Conservation (phyloP, 306 rosid genomes). For the Mucuna pruriens region DNA sequence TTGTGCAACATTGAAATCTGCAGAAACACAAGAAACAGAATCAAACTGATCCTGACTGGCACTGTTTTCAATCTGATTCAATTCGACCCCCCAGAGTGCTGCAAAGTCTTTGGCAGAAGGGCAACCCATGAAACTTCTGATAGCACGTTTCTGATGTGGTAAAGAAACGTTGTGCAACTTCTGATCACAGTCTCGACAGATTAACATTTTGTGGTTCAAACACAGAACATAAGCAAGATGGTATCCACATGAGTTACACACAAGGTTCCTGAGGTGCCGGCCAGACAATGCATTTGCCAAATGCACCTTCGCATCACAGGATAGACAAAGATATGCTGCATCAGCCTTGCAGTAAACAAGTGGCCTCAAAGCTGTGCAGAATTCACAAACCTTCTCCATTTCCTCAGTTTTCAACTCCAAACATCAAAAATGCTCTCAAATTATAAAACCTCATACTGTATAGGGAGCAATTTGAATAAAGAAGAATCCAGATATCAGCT, state of each 20-base stretch:
- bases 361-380: slow-evolving; percentile 74
- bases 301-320: slow-evolving; percentile 91
- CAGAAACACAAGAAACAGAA: slow-evolving; percentile 54
- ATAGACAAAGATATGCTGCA: slow-evolving; percentile 86
- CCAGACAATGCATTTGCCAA: slow-evolving; percentile 77
- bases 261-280: slow-evolving; percentile 65
- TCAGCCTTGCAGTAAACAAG: slow-evolving; percentile 85
- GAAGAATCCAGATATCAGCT: slow-evolving; percentile 28
- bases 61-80: slow-evolving; percentile 51
- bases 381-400: slow-evolving; percentile 87
- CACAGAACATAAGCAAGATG: slow-evolving; percentile 63
- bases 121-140: slow-evolving; percentile 72
- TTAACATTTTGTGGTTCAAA: slow-evolving; percentile 66
- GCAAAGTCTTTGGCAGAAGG: slow-evolving; percentile 86
- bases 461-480: slow-evolving; percentile 22
- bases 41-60: slow-evolving; percentile 42
- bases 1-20: slow-evolving; percentile 41
- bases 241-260: slow-evolving; percentile 68
- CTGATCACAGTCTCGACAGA: slow-evolving; percentile 69
- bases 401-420: slow-evolving; percentile 33
- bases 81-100: slow-evolving; percentile 71
- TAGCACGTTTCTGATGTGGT: slow-evolving; percentile 57
- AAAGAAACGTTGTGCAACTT: slow-evolving; percentile 55
- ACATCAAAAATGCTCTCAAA: slow-evolving; percentile 6
- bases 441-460: slow-evolving; percentile 22